These are phyloP conservation scores for Penicillium sp. DNA, from an alignment of 2,329 filamentous ascomycete species.

Conservation along the genomic window DNA sequence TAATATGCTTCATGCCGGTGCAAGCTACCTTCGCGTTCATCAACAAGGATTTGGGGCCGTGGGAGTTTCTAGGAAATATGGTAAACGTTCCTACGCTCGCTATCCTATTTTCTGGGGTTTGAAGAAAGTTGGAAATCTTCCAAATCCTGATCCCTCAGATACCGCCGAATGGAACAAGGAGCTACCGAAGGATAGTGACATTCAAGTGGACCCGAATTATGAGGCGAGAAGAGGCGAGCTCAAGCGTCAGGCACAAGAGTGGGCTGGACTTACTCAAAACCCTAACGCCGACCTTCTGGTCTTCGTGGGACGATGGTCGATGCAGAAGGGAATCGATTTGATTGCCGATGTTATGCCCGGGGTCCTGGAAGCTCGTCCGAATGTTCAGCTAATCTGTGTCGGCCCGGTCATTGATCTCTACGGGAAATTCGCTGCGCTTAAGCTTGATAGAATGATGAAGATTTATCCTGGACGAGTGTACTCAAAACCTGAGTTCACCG, in stretches of 20 bases:
- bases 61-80: constrained; percentile 71
- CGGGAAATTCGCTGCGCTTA: constrained; percentile 69
- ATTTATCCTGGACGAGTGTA: constrained; percentile 69
- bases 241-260: constrained; percentile 67
- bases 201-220: constrained; percentile 58
- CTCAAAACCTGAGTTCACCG: constrained; percentile 71
- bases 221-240: constrained; percentile 60
- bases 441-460: constrained; percentile 68
- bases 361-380: constrained; percentile 63
- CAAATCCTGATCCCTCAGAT: constrained; percentile 70
- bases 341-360: constrained; percentile 71
- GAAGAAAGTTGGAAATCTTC: constrained; percentile 65
- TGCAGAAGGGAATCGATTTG: constrained; percentile 71
- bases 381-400: constrained; percentile 66
- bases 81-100: constrained; percentile 67
- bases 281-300: constrained; percentile 69
- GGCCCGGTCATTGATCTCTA: constrained; percentile 71
- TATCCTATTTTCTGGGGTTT: constrained; percentile 74
- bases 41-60: constrained; percentile 72
- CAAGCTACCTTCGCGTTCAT: constrained; percentile 68
- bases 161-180: constrained; percentile 65
- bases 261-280: constrained; percentile 67
- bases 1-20: constrained; percentile 70
- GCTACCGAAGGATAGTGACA: constrained; percentile 54
- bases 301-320: constrained; percentile 71